Base-by-base conservation (phyloP, 805 yeast species). In the Wickerhamomyces canadensis region DNA sequence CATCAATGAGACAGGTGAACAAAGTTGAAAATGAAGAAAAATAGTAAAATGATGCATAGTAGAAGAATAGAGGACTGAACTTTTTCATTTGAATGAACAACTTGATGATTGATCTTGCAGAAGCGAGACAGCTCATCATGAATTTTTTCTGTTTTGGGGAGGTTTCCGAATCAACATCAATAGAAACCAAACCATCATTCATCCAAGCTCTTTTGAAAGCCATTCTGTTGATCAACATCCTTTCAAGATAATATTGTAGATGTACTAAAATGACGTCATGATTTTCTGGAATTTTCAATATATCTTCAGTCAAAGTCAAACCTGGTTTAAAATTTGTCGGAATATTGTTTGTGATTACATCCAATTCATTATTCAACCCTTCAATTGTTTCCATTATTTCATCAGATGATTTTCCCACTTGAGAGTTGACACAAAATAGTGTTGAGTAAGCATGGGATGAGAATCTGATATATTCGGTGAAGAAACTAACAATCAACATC, bases 121-220 rank as follows among this genome's bases (percentile, higher is more conserved):
- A 35, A 10, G 38, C 44, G 10, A 52, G 39, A 15, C 51, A 49
- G 13, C 35, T 46, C 17, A 28, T 23, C 44, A 54, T 52, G 25
- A 47, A 24, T 24, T 27, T 28, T 16, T 35, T 29, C 33, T 51
- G 55, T 13, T 35, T 25, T 19, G 54, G 50, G 3, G 43, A 28
- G 5, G 28, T 22, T 4, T 24, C 21, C 10, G 33, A 25, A 28
- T 10, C 26, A 14, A 33, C 36, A 17, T 38, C 36, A 26, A 41
- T 37, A 15, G 30, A 30, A 2, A 36, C 38, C 14, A 38, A 11
- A 27, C 47, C 52, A 30, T 41, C 48, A 42, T 43, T 43, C 14
- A 44, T 25, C 58, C 57, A 54, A 2, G 52, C 44, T 30, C 48
- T 42, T 8, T 44, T 45, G 17, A 51, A 54, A 3, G 58, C 54